Conservation (phyloP, 345 rosid species). For the Cochlearia excelsa region DNA sequence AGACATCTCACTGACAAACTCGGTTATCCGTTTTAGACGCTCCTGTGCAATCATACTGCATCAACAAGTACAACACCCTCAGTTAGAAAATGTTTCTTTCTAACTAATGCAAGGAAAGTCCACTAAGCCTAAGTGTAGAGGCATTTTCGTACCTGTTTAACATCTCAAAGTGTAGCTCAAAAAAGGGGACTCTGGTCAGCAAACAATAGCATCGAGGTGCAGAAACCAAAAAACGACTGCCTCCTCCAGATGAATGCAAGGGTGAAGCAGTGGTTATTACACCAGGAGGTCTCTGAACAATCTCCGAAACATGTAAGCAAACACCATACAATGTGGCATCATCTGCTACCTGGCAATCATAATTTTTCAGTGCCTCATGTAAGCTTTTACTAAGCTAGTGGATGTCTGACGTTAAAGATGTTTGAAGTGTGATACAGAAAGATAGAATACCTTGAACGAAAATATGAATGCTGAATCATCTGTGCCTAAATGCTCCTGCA, state of each 20-base stretch:
- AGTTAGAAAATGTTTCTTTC: slow-evolving; percentile 17
- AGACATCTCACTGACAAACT: slow-evolving; percentile 71
- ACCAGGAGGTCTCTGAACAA: slow-evolving; percentile 90
- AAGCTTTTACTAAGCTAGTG: slow-evolving; percentile 13
- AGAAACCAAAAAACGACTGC: slow-evolving; percentile 77
- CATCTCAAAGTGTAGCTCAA: slow-evolving; percentile 94
- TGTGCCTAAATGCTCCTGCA: slow-evolving; percentile 87
- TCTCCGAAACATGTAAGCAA: slow-evolving; percentile 88
- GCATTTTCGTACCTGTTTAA: slow-evolving; percentile 69
- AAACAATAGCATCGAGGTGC: slow-evolving; percentile 99
- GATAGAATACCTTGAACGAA: slow-evolving; percentile 66
- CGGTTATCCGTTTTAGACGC: slow-evolving; percentile 87
- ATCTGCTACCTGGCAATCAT: slow-evolving; percentile 72
- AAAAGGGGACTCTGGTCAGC: slow-evolving; percentile 89
- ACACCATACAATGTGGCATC: slow-evolving; percentile 89
- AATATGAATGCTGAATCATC: slow-evolving; percentile 84
- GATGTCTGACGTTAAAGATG: slow-evolving; percentile 14
- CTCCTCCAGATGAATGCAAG: slow-evolving; percentile 49
- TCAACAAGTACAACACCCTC: slow-evolving; percentile 35
- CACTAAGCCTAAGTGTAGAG: slow-evolving; percentile 14
- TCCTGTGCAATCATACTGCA: slow-evolving; percentile 97
- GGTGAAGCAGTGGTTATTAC: slow-evolving; percentile 60
- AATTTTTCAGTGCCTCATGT: slow-evolving; percentile 10
- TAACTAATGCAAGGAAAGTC: slow-evolving; percentile 18
- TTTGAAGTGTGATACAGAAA: slow-evolving; percentile 9